Conservation (phyloP, 345 rosid genomes). For the Citrus reticulata region DNA sequence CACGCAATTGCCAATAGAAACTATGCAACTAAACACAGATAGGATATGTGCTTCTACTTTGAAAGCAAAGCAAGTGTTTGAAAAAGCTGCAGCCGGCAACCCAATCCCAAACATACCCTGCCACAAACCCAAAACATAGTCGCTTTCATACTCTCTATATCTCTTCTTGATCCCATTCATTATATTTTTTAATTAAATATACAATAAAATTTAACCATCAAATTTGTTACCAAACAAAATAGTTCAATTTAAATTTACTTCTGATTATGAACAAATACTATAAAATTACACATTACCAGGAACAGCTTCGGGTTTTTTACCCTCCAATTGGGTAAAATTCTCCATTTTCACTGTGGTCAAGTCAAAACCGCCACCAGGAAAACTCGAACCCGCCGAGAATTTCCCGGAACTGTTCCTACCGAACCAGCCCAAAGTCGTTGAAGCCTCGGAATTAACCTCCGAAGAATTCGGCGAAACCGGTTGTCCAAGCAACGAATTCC, state of each 20-base stretch:
- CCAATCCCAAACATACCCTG: too few relatives aligned
- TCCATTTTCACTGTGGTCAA: constrained; percentile 42
- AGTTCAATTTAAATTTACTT: background rate
- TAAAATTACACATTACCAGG: constrained; percentile 27
- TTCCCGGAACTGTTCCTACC: constrained; percentile 54
- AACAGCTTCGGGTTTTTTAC: constrained; percentile 10
- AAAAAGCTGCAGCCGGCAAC: too few relatives aligned
- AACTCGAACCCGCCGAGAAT: constrained; percentile 45
- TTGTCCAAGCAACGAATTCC: constrained; percentile 49
- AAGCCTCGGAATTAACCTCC: constrained; percentile 58
- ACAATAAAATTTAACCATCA: background rate
- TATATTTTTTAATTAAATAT: too few relatives aligned
- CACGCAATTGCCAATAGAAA: background rate
- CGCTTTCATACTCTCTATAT: too few relatives aligned
- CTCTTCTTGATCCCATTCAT: too few relatives aligned
- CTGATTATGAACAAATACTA: background rate
- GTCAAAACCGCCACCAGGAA: constrained; percentile 72
- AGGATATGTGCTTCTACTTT: background rate
- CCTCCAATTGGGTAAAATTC: constrained; percentile 8
- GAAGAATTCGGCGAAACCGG: constrained; percentile 43
- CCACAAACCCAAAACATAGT: too few relatives aligned
- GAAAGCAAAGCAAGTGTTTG: too few relatives aligned
- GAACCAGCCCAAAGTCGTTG: constrained; percentile 44
- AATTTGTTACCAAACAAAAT: background rate
- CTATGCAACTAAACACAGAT: background rate